A percentile compares a stretch with the other conserved stretches of the same genome.
Conservation (phyloP, 2,329 filamentous ascomycete genomes). For the Fusarium sp. region DNA sequence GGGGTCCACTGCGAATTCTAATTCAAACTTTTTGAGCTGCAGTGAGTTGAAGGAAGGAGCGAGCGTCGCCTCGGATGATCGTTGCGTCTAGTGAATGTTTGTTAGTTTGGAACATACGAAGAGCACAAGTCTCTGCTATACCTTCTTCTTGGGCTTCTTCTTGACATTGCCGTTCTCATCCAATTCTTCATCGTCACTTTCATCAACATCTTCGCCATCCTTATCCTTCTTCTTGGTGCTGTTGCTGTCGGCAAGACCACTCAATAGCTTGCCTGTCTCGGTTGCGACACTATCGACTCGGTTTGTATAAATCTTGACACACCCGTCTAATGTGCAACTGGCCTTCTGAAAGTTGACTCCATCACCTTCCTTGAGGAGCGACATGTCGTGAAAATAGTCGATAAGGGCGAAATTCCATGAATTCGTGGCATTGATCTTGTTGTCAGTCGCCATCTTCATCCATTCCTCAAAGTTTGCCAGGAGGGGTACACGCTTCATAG, state of each 20-base stretch:
- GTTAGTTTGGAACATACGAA: conserved; percentile 21
- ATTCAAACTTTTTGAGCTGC: conserved; percentile 96
- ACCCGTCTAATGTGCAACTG: conserved; percentile 96
- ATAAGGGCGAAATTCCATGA: conserved; percentile 99
- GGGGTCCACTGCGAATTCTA: conserved; percentile 96
- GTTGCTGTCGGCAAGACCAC: conserved; percentile 89
- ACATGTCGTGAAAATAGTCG: conserved; percentile 99
- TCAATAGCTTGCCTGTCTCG: conserved; percentile 94
- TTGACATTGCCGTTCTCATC: conserved; percentile 71
- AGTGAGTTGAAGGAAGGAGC: conserved; percentile 88
- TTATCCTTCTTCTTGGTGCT: conserved; percentile 80
- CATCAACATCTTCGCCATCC: conserved; percentile 75
- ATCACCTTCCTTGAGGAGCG: conserved; percentile 92
- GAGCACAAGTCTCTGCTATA: conserved; percentile 53
- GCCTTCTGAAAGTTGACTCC: conserved; percentile 99
- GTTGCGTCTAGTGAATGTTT: conserved; percentile 64
- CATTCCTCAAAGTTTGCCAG: conserved; percentile 99
- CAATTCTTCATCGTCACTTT: conserved; percentile 73
- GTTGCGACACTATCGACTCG: conserved; percentile 98
- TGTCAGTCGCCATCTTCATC: conserved; percentile 99
- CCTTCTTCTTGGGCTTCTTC: conserved; percentile 81
- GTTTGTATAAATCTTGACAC: conserved; percentile 99
- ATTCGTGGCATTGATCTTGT: conserved; percentile 98
- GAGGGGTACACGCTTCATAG: conserved; percentile 95
- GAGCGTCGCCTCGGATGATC: conserved; percentile 92